These are phyloP conservation scores for Fusarium gaditjirri DNA, from an alignment of 2,329 filamentous ascomycete genomes.

Conservation along the genomic window DNA sequence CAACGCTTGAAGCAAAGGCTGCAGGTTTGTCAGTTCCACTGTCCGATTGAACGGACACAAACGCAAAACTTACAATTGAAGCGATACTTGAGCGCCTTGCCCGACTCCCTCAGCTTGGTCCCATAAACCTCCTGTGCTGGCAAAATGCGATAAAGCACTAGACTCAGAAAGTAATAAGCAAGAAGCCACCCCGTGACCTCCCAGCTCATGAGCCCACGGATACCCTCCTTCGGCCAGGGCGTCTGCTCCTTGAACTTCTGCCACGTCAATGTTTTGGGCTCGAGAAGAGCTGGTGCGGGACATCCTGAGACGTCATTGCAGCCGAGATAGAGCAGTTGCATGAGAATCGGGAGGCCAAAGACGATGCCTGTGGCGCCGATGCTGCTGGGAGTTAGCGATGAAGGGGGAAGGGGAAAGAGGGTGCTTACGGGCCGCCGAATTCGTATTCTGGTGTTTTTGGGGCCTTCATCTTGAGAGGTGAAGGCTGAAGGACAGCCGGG, in stretches of 20 bases:
- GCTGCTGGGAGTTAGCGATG: slow-evolving; percentile 54
- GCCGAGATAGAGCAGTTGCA: slow-evolving; percentile 79
- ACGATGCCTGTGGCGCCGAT: slow-evolving; percentile 78
- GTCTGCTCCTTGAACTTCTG: slow-evolving; percentile 77
- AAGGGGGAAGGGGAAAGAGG: background rate
- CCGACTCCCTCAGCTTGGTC: slow-evolving; percentile 69
- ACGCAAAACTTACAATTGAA: slow-evolving; percentile 68
- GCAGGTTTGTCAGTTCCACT: background rate
- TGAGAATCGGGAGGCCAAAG: slow-evolving; percentile 78
- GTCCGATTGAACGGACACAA: rapidly evolving
- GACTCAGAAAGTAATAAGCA: slow-evolving; percentile 79
- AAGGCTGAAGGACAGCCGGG: too few relatives aligned
- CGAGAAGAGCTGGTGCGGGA: slow-evolving; percentile 79
- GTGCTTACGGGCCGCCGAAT: slow-evolving; percentile 49
- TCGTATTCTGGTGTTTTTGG: slow-evolving; percentile 40
- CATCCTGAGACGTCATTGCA: slow-evolving; percentile 92
- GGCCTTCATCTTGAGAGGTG: slow-evolving; percentile 12
- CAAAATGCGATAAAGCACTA: slow-evolving; percentile 76
- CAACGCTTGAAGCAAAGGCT: slow-evolving; percentile 79
- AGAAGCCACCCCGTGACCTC: slow-evolving; percentile 73
- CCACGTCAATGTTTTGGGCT: slow-evolving; percentile 73
- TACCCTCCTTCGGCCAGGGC: slow-evolving; percentile 77
- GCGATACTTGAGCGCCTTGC: slow-evolving; percentile 79
- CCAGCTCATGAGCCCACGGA: slow-evolving; percentile 73
- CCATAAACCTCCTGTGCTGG: slow-evolving; percentile 77